Percentiles rank a stretch among this genome's conserved stretches.
phyloP scores from a whole-genome alignment of 2,329 filamentous ascomycete genomes.

The Paraphaeosphaeria minitans region DNA sequence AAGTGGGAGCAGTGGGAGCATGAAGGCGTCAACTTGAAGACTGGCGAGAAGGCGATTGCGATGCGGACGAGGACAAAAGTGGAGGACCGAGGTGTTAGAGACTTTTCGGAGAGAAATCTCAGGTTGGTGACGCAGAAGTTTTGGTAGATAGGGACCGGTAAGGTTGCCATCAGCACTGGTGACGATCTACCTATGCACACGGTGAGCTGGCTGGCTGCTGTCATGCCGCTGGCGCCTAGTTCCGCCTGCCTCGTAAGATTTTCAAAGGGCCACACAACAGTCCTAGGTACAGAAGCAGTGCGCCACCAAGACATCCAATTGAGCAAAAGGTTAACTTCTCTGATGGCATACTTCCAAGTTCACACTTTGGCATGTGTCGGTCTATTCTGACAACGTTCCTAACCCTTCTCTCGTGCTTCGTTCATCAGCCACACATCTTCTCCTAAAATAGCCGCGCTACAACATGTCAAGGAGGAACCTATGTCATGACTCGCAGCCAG shows the following conservation, averaged over 20 bases:
- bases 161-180: background rate
- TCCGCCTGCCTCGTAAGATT: too few relatives aligned
- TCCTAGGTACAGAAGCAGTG: background rate
- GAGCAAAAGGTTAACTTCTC: background rate
- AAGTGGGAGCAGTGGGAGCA: conserved; percentile 40
- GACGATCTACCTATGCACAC: background rate
- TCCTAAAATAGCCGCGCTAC: background rate
- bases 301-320: background rate
- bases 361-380: background rate
- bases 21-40: conserved; percentile 35
- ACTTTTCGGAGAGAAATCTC: conserved; percentile 30
- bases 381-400: background rate
- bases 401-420: background rate
- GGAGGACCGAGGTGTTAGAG: conserved; percentile 32
- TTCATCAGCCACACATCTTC: background rate
- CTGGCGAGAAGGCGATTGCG: conserved; percentile 28
- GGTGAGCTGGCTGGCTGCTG: background rate
- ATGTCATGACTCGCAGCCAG: background rate
- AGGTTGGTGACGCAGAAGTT: conserved; percentile 32
- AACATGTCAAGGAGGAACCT: background rate
- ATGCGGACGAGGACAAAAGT: conserved; percentile 30
- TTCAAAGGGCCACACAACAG: background rate
- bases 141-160: conserved; percentile 25
- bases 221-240: background rate
- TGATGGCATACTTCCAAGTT: background rate